Evolutionary conservation across 495 filamentous ascomycete genomes (phyloP).

Genomic region (Penicillium goetzii): DNA sequence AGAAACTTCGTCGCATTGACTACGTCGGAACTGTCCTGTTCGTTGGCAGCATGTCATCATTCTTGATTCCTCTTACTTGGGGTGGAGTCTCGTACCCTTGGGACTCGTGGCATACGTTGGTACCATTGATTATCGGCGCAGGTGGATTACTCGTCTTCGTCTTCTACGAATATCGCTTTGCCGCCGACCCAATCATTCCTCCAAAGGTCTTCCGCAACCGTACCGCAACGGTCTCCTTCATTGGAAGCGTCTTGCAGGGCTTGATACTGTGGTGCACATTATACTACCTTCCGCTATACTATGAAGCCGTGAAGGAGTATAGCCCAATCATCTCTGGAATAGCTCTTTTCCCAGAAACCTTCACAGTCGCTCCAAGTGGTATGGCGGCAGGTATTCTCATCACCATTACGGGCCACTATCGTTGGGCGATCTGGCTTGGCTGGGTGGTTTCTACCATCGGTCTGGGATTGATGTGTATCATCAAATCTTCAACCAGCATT

Average conservation of each 20-base stretch:
- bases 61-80: conserved; percentile 56
- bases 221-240: conserved; percentile 49
- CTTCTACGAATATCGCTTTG: conserved; percentile 51
- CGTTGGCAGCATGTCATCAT: conserved; percentile 49
- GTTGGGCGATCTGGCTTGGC: conserved; percentile 56
- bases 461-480: conserved; percentile 48
- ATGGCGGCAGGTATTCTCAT: conserved; percentile 53
- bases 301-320: conserved; percentile 56
- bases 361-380: conserved; percentile 55
- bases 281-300: conserved; percentile 55
- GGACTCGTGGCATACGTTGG: conserved; percentile 55
- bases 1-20: conserved; percentile 58
- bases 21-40: conserved; percentile 64
- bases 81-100: conserved; percentile 55
- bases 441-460: conserved; percentile 56
- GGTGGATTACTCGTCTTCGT: conserved; percentile 49
- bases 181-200: conserved; percentile 54
- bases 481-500: conserved; percentile 48
- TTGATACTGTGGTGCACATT: conserved; percentile 53
- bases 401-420: conserved; percentile 49
- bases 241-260: conserved; percentile 52
- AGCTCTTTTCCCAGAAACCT: conserved; percentile 53
- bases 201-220: conserved; percentile 52
- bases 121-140: conserved; percentile 60
- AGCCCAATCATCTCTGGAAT: conserved; percentile 50